Evolutionary conservation across 257 asterid genomes (phyloP).

Genomic region (Solanum rostratum): DNA sequence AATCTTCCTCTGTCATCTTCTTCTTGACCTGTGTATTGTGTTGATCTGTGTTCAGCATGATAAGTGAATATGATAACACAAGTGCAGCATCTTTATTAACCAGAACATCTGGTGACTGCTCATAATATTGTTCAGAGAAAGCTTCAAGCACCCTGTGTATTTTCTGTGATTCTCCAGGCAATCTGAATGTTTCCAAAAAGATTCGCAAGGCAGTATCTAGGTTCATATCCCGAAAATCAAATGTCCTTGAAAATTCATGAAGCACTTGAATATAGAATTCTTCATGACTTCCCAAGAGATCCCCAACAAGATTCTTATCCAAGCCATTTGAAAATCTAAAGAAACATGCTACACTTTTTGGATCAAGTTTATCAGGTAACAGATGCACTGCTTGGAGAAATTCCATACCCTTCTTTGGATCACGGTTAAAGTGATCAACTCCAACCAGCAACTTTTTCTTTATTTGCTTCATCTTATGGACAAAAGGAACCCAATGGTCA

Average conservation of each 20-base stretch:
- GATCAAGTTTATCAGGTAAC: constrained; percentile 66
- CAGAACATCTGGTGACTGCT: constrained; percentile 68
- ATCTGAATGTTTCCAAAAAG: constrained; percentile 78
- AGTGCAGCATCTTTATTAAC: constrained; percentile 88
- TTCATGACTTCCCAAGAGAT: constrained; percentile 80
- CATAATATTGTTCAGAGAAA: constrained; percentile 77
- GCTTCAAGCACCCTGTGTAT: constrained; percentile 94
- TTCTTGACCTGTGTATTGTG: constrained; percentile 90
- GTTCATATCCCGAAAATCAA: constrained; percentile 65
- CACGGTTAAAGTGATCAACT: constrained; percentile 79
- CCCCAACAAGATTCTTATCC: constrained; percentile 78
- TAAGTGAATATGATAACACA: constrained; percentile 71
- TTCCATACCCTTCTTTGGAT: constrained; percentile 78
- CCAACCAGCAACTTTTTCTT: constrained; percentile 73
- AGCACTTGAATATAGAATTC: constrained; percentile 79
- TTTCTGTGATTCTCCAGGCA: constrained; percentile 98
- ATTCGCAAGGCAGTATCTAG: constrained; percentile 80
- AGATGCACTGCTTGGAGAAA: constrained; percentile 56
- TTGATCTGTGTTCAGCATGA: constrained; percentile 90
- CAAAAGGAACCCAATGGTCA: constrained; percentile 70
- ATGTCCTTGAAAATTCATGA: constrained; percentile 71
- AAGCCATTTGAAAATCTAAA: constrained; percentile 66
- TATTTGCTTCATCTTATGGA: constrained; percentile 56
- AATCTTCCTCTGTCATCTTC: constrained; percentile 95
- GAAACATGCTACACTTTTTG: constrained; percentile 69